These are phyloP conservation scores for Russula griseocarnosa DNA, from an alignment of 768 basidiomycete genomes.

Conservation along the genomic window DNA sequence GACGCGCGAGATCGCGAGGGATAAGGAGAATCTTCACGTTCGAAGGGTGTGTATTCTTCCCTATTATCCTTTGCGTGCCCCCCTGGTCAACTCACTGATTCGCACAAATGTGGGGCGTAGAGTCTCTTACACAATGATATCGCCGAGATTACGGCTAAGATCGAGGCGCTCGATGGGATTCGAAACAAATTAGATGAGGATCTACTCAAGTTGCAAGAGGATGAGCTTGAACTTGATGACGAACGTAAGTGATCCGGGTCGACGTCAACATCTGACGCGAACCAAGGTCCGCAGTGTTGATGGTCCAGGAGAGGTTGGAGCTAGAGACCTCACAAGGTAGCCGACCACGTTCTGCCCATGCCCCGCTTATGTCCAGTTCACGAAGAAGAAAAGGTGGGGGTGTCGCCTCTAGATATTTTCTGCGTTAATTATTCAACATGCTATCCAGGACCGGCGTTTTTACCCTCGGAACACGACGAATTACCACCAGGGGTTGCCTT, in stretches of 20 bases:
- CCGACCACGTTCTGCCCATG: slow-evolving; percentile 36
- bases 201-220: slow-evolving; percentile 84
- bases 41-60: slow-evolving; percentile 52
- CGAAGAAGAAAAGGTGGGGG: slow-evolving; percentile 61
- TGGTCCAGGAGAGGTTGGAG: slow-evolving; percentile 78
- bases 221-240: slow-evolving; percentile 94
- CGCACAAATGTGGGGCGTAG: slow-evolving; percentile 39
- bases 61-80: slow-evolving; percentile 18
- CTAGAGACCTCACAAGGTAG: slow-evolving; percentile 54
- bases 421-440: slow-evolving; percentile 4
- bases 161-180: slow-evolving; percentile 77
- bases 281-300: slow-evolving; percentile 57
- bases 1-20: slow-evolving; percentile 77
- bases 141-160: slow-evolving; percentile 84
- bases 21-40: slow-evolving; percentile 91
- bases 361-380: slow-evolving; percentile 51
- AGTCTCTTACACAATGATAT: slow-evolving; percentile 85
- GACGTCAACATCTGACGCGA: slow-evolving; percentile 12
- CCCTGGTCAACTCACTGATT: neutral
- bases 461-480: slow-evolving; percentile 96
- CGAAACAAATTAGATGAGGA: slow-evolving; percentile 76
- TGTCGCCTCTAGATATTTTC: neutral
- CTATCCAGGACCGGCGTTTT: slow-evolving; percentile 77
- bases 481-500: slow-evolving; percentile 93
- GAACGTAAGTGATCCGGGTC: slow-evolving; percentile 58